Conservation (phyloP, 2,329 filamentous ascomycete species). For the Pyrenochaeta sp. region DNA sequence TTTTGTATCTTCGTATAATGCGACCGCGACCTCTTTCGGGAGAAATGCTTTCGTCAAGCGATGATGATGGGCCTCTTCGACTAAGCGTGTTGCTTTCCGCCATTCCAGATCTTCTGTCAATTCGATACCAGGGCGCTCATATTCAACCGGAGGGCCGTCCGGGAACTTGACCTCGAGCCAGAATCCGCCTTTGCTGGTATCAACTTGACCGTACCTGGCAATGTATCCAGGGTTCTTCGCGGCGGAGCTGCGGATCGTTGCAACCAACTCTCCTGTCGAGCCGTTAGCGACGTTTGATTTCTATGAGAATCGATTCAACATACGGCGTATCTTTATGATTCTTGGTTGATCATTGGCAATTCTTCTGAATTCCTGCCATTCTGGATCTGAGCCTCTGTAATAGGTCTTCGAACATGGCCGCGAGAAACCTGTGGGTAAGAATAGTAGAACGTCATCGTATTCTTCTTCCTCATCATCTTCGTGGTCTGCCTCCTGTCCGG, state of each 20-base stretch:
- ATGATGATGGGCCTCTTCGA: conserved; percentile 47
- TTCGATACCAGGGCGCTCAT: conserved; percentile 54
- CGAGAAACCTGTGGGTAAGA: conserved; percentile 60
- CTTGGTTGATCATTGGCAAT: conserved; percentile 54
- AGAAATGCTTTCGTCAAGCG: conserved; percentile 39
- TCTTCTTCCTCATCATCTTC: conserved; percentile 44
- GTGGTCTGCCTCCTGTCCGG: conserved; percentile 42
- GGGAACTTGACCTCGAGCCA: conserved; percentile 62
- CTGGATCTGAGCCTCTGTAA: conserved; percentile 62
- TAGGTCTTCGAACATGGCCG: conserved; percentile 49
- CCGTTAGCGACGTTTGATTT: conserved; percentile 9
- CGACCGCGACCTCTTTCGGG: conserved; percentile 29
- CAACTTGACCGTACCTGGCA: conserved; percentile 48
- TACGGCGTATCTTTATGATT: conserved; percentile 51
- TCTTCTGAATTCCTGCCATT: conserved; percentile 61
- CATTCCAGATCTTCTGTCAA: conserved; percentile 51
- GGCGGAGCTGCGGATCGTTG: conserved; percentile 41
- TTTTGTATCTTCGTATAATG: conserved; percentile 35
- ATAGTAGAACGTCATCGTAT: conserved; percentile 46
- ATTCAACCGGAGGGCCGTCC: conserved; percentile 58
- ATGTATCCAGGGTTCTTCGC: conserved; percentile 41
- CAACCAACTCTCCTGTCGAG: conserved; percentile 46
- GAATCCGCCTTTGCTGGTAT: conserved; percentile 51
- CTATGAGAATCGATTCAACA: not conserved
- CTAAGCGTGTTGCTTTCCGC: conserved; percentile 39